Percentiles rank a stretch among this genome's conserved stretches.
phyloP scores from a whole-genome alignment of 257 asterid species.

The Cynanchum wilfordii region DNA sequence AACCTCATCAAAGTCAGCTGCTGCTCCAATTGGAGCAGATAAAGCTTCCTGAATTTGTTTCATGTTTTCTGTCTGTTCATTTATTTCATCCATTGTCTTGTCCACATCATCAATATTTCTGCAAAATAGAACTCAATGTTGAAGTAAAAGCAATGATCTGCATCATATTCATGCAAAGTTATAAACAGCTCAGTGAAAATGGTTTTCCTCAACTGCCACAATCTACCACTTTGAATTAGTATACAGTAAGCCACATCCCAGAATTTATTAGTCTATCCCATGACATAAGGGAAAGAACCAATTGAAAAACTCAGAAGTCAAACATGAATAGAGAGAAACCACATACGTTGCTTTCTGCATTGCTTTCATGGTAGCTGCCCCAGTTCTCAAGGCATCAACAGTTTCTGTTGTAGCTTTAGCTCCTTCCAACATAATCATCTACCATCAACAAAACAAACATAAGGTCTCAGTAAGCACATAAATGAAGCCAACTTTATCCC shows the following conservation, averaged over 20 bases:
- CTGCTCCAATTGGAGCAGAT: slow-evolving; percentile 62
- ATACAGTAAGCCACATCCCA: neutral
- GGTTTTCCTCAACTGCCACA: too few relatives aligned
- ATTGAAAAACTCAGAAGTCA: neutral
- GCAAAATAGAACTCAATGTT: slow-evolving; percentile 8
- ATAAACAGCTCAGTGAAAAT: neutral
- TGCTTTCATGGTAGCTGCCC: slow-evolving; percentile 52
- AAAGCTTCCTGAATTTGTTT: slow-evolving; percentile 80
- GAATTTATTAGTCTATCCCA: neutral
- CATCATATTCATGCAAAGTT: neutral
- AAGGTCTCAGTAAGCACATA: neutral
- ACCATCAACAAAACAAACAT: slow-evolving; percentile 10
- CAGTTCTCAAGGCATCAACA: slow-evolving; percentile 48
- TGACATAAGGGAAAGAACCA: neutral
- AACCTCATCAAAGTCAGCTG: slow-evolving; percentile 73
- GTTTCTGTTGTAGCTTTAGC: slow-evolving; percentile 59
- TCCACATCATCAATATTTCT: slow-evolving; percentile 87
- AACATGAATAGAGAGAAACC: neutral
- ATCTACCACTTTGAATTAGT: neutral
- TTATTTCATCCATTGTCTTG: slow-evolving; percentile 93
- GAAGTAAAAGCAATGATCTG: neutral
- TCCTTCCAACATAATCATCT: slow-evolving; percentile 53
- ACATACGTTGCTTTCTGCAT: slow-evolving; percentile 52
- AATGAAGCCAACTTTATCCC: neutral
- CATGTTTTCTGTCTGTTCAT: slow-evolving; percentile 85